phyloP scores from a whole-genome alignment of 208 protist species.

The Acanthamoeba castellanii region DNA sequence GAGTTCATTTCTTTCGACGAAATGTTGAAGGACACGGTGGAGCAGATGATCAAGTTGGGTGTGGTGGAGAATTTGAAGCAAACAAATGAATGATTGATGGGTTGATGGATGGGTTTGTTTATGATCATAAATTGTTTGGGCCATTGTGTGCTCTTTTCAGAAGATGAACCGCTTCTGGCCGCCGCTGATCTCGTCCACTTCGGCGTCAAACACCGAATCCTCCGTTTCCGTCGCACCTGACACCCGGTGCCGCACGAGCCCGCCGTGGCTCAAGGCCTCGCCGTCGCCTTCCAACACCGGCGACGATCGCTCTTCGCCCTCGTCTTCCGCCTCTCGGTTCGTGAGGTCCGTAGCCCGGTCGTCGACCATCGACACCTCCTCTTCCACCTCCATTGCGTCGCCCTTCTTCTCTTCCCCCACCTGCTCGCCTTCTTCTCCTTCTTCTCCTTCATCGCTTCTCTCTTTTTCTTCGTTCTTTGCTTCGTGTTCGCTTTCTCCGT shows the following conservation, averaged over 20 bases:
- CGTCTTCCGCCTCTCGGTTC: neutral
- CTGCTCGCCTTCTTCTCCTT: neutral
- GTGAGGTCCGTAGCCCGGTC: neutral
- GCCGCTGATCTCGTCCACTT: neutral
- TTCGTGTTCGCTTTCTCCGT: neutral
- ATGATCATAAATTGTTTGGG: too few species aligned
- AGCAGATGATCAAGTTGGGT: neutral
- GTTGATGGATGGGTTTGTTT: too few species aligned
- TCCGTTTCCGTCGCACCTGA: neutral
- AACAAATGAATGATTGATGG: too few species aligned
- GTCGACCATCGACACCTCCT: neutral
- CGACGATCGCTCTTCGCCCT: neutral
- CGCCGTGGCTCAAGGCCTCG: neutral
- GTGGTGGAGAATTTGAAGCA: neutral
- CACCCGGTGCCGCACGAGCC: neutral
- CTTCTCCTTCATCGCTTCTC: neutral
- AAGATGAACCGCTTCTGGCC: neutral
- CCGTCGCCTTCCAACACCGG: neutral
- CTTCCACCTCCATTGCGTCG: neutral
- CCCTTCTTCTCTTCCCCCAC: neutral
- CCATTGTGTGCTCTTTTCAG: neutral
- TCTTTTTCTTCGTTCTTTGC: neutral
- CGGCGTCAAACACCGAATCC: conserved; percentile 9
- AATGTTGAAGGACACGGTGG: neutral
- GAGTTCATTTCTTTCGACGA: neutral